Evolutionary conservation across 208 protist species (phyloP), one percentile per base, ranked within the genome.

Genomic region (Trypanosoma mega): DNA sequence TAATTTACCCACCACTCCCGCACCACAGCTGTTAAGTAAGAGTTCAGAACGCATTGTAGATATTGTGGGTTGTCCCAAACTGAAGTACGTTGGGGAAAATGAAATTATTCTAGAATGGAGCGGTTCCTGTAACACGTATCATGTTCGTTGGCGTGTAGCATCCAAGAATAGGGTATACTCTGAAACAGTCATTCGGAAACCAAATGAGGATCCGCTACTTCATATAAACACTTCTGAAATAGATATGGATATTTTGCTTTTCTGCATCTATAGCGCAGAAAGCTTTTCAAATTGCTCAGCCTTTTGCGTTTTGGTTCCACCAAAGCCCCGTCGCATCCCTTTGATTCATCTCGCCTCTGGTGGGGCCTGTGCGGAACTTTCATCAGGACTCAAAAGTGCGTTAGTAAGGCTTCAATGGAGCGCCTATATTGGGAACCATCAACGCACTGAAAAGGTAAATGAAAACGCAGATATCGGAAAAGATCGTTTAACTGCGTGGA

Each of bases 251-350:
- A 47, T 71, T 2, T 2, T 71, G 26, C 34, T 71, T 6, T 63
- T 71, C 30, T 71, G 46, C 37, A 34, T 71, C 7, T 30, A 64
- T 52, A 36, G 54, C 16, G 51, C 54, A 27, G 21, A 43, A 14
- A 27, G 54, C 21, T 16, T 48, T 27, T 63, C 64, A 1, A 71
- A 71, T 33, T 55, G 54, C 41, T 14, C 55, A 14, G n/a, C 43
- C 20, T 63, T 64, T 20, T 23, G 53, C 3, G 49, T 63, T 11
- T 23, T 71, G 29, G 23, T 71, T 1, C 64, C 64, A 18, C 54
- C 56, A 9, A 63, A 44, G 3, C 2, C 29, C 0, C 30, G 8
- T 0, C 39, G 36, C 3, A 21, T 56, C n/a, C 11, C 16, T 3
- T 1, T 2, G 7, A 31, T n/a, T 36, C 21, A 7, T 24, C 18